Conservation (phyloP, 306 rosid species). For the Pyrus pyrifolia region DNA sequence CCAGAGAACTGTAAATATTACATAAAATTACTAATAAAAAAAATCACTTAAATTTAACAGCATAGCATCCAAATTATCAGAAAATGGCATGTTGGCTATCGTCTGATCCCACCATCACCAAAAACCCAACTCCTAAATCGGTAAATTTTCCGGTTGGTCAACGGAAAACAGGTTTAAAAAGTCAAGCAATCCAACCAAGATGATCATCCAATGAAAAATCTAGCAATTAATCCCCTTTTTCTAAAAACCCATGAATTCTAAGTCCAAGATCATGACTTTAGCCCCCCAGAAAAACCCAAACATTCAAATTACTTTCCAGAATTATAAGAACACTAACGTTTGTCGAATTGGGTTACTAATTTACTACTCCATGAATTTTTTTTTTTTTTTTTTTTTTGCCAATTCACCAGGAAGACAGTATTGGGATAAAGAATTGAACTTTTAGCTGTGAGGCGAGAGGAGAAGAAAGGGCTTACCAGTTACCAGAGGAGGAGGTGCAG, state of each 20-base stretch:
- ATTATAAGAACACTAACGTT: not conserved
- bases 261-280: slow-evolving; percentile 4
- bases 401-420: not conserved
- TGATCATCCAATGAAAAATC: not conserved
- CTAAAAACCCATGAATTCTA: not conserved
- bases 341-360: not conserved
- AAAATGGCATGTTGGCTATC: not conserved
- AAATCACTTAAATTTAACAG: not conserved
- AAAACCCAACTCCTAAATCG: not conserved
- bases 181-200: slow-evolving; percentile 14
- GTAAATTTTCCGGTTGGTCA: slow-evolving; percentile 2
- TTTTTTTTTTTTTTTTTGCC: not conserved
- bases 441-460: not conserved
- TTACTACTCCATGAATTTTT: not conserved
- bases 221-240: not conserved
- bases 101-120: not conserved
- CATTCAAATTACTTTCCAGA: not conserved
- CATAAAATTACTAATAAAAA: not conserved
- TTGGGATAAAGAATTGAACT: not conserved
- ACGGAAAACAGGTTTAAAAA: not conserved
- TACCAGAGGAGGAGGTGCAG: slow-evolving; percentile 20
- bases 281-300: not conserved
- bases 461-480: slow-evolving; percentile 22
- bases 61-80: not conserved
- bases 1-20: not conserved